Evolutionary conservation across 352 stramenopile genomes (phyloP), one percentile per base, ranked within the genome.

Genomic region (Phytopythium vexans): DNA sequence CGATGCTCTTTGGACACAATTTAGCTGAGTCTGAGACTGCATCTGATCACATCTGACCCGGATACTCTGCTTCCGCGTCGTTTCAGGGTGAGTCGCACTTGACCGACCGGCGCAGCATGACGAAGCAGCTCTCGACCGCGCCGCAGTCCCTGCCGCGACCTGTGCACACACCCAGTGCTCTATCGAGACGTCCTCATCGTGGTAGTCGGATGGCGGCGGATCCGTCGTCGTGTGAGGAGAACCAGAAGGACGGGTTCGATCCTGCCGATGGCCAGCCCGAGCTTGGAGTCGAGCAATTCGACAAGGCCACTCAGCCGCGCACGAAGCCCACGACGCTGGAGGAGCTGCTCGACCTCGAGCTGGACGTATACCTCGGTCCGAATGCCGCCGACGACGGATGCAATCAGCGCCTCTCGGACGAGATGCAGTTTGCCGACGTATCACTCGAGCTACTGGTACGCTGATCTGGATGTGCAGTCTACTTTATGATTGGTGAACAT

Each of bases 361-460:
- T 87, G 10, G 75, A 78, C n/a, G 59, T 75, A 32, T 40, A 73
- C 27, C 51, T 59, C 5, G 47, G 60, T 37, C 35, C 42, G 34
- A 49, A 45, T 44, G 50, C 37, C n/a, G 33, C 39, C 15, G 41
- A 37, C 39, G 37, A 44, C 31, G 15, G 47, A 8, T 56, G 57
- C 1, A 58, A 70, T 32, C 53, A 77, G 34, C 43, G 42, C 8
- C 32, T 42, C 16, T 15, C 37, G 14, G 50, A 63, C 35, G 44
- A 53, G 8, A 35, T 53, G 4, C 35, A 14, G 9, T 45, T 49
- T 14, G 43, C 54, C 11, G 42, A 54, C 1, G 50, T 89, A 32
- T 89, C 79, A 4, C 61, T 89, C 11, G 79, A 89, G 56, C 54
- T 86, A 15, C 52, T 89, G 62, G 78, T 89, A 58, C 21, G 64